Evolutionary conservation across 1,284 basidiomycete genomes (phyloP).

Genomic region (Ganoderma meredithae): DNA sequence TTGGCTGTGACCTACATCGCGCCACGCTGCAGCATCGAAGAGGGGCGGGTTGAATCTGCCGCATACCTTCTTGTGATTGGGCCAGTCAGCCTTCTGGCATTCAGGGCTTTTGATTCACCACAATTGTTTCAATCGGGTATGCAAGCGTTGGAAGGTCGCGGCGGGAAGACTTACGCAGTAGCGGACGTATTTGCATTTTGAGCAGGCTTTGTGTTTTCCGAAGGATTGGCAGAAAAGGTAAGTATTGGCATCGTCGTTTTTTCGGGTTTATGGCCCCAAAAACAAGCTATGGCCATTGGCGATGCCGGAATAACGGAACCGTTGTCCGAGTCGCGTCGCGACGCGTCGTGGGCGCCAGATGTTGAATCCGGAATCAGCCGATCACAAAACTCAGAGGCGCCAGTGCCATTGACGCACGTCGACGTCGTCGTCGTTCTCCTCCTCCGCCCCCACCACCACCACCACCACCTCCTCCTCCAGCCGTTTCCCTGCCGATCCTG

Average conservation of each 20-base stretch:
- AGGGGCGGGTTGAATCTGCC: background rate
- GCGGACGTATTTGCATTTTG: slow-evolving; percentile 3
- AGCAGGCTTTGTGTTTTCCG: slow-evolving; percentile 2
- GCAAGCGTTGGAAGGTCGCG: too few relatives aligned
- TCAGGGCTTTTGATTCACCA: background rate
- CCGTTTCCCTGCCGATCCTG: too few relatives aligned
- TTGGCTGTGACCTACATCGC: too few relatives aligned
- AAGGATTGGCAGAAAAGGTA: background rate
- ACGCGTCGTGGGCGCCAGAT: too few relatives aligned
- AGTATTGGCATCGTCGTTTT: background rate
- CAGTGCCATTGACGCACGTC: background rate
- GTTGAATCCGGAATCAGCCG: background rate
- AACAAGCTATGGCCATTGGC: background rate
- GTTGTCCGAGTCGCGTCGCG: too few relatives aligned
- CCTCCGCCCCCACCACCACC: too few relatives aligned
- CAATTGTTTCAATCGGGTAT: too few relatives aligned
- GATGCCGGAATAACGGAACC: too few relatives aligned
- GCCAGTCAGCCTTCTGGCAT: slow-evolving; percentile 1
- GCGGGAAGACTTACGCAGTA: background rate
- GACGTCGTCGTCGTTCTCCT: too few relatives aligned
- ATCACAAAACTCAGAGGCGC: background rate
- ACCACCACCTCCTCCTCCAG: too few relatives aligned
- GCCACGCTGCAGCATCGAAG: background rate
- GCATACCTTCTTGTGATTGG: background rate
- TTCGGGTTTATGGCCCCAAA: background rate